Base-by-base conservation (phyloP, 352 stramenopile species). In the Globisporangium abappressorium region DNA sequence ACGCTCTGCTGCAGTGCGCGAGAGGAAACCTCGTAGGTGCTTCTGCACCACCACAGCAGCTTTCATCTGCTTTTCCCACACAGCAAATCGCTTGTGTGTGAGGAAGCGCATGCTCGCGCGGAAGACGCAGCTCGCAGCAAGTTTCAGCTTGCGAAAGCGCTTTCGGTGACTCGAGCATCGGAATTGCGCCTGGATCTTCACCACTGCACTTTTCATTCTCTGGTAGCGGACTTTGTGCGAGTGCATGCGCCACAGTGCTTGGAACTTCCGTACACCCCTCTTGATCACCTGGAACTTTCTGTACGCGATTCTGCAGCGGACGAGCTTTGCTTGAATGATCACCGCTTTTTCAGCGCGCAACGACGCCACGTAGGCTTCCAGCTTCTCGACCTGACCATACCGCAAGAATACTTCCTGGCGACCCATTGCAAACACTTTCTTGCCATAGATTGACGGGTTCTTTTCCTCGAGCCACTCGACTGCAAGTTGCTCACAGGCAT, bases 371-470 rank as follows among this genome's bases (percentile, higher is more conserved):
- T 76, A 80, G 5, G 77, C 79, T 34, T 93, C 85, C 12, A 94
- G 74, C 28, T 80, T 79, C 67, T 95, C 87, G 0, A 95, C 55
- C 60, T 95, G 85, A 0, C 85, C 87, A 55, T 95, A 93, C 1
- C 85, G 84, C 24, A 95, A 62, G 51, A 93, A 95, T 0, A 95
- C 74, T 67, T 95, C 85, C 43, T 89, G 74, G 20, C 71, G 80
- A 3, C 85, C 85, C 77, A 93, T 88, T 0, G 81, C 83, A 67
- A 92, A 91, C 12, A 79, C 65, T 51, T 82, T 69, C 46, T 87
- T 87, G 41, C 64, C 65, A 24, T 64, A 68, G 2, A 22, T 53
- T 1, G 43, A n/a, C 6, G 43, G 24, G 7, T 34, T 47, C 34
- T 57, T 66, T 8, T 68, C 57, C 14, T 77, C 65, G 4, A 93